Base-by-base conservation (phyloP, 805 yeast genomes). In the Teunomyces gatunensis region DNA sequence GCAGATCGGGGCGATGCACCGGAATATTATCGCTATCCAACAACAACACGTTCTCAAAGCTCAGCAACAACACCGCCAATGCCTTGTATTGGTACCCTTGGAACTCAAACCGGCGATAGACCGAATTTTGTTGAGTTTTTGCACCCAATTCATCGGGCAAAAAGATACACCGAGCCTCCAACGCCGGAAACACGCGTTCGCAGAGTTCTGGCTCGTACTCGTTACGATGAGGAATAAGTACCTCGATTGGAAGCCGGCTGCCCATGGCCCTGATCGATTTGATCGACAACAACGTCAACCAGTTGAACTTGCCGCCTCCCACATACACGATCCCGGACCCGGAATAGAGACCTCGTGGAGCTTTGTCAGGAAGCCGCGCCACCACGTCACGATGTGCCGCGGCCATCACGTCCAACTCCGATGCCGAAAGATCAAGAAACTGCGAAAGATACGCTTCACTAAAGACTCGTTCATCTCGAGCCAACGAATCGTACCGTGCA, bases 21-120 rank as follows among this genome's bases (percentile, higher is more conserved):
- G 95, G 90, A 50, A 83, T 75, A 53, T 85, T 83, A 63, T 88
- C 96, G 33, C 91, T 81, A 60, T 89, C 96, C 56, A 87, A 65
- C 40, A 87, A 68, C 53, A 87, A 71, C 10, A 85, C 82, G 57
- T 85, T 80, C 53, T 86, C 85, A 62, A 88, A 89, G 34, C 84
- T 75, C 47, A 68, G 66, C 34, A 71, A 55, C 33, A 73, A 53
- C 27, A 73, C 58, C 4, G 77, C 77, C 43, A 73, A 55, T 2
- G 71, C 73, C 51, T 73, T 73, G 56, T 69, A 73, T 47, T 73
- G 77, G 49, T 68, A 73, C 0, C 77, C 77, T 50, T 68, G 64
- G 50, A 72, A 70, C 39, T 67, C 55, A 40, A 81, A 77, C 45
- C 57, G 55, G 11, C 61, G 52, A 25, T 59, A 55, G 10, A 55